A percentile compares a stretch with the other conserved stretches of the same genome.
These are phyloP conservation scores for Pogostemon cablin DNA, from an alignment of 257 asterid species.

Conservation along the genomic window DNA sequence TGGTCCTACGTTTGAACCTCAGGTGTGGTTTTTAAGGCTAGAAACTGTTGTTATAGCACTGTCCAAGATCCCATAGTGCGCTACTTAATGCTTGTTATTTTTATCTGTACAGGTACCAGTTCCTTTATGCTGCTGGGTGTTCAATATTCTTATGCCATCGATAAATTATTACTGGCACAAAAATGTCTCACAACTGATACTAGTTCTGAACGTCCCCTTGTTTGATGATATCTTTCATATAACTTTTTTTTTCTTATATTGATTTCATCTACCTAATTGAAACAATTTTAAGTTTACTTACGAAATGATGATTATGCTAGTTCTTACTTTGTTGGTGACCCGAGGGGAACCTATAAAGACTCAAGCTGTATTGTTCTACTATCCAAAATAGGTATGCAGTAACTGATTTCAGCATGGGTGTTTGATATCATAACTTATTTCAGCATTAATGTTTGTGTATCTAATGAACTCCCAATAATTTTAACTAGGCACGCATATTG, in stretches of 20 bases:
- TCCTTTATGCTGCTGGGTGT: constrained; percentile 18
- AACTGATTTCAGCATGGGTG: constrained; percentile 63
- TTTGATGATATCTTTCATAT: neutral
- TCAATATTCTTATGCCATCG: neutral
- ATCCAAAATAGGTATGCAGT: constrained; percentile 51
- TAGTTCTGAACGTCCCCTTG: neutral
- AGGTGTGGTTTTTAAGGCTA: constrained; percentile 58
- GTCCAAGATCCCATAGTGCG: no score
- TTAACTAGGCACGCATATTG: constrained; percentile 68
- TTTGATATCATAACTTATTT: neutral
- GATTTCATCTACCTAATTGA: constrained; percentile 21
- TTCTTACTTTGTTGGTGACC: neutral
- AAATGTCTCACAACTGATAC: constrained; percentile 7
- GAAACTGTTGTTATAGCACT: neutral
- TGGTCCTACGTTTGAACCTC: constrained; percentile 70
- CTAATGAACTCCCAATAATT: constrained; percentile 29
- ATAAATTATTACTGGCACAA: neutral
- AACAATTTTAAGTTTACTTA: neutral
- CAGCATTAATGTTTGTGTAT: neutral
- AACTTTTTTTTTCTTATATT: neutral
- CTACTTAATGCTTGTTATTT: neutral
- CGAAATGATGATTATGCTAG: neutral
- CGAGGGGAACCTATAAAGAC: neutral
- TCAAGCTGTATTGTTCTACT: constrained; percentile 25
- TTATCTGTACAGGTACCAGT: neutral